Evolutionary conservation across 2,329 filamentous ascomycete species (phyloP), one percentile per base, ranked within the genome.

Genomic region (Graphilbum sp.): DNA sequence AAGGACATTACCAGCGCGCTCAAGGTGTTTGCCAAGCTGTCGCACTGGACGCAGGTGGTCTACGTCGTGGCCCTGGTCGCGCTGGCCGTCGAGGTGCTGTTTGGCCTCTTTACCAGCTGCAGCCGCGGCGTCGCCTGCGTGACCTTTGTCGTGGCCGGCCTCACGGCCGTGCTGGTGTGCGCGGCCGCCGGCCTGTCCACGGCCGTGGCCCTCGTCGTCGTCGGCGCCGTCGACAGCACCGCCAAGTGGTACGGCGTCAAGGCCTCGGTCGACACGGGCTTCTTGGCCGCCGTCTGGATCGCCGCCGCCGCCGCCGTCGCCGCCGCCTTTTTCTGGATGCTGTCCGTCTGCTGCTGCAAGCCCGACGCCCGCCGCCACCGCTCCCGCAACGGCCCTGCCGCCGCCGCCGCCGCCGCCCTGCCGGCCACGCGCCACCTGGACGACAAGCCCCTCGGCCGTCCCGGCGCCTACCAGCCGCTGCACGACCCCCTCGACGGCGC

Each of bases 261-360:
- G 5, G 72, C 75, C 36, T 58, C 54, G 36, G 61, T 92, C 54
- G 81, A 86, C 60, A 71, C 56, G 23, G 62, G 66, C 42, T 88
- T 81, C 62, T 74, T 90, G 39, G 68, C 68, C 27, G 61, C 75
- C 17, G 72, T 80, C 49, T 95, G 87, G 84, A 65, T 96, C 43
- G 78, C 77, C 32, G 78, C 79, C 30, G 81, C 72, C 21, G 86
- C 92, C 54, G 78, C 79, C 44, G 54, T 90, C 25, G 82, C 58
- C 32, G 79, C 80, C 8, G 74, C 72, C 46, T 60, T 94, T 54
- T 95, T 96, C 78, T 96, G 90, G 88, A 63, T 87, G 52, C 74
- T 92, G 57, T 84, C 77, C 57, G 72, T 81, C 51, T 96, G 88
- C 78, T 96, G 87, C 74, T 94, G 87, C 67, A 75, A 71, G 41